phyloP scores from a whole-genome alignment of 345 rosid species.

The Microcos paniculata region DNA sequence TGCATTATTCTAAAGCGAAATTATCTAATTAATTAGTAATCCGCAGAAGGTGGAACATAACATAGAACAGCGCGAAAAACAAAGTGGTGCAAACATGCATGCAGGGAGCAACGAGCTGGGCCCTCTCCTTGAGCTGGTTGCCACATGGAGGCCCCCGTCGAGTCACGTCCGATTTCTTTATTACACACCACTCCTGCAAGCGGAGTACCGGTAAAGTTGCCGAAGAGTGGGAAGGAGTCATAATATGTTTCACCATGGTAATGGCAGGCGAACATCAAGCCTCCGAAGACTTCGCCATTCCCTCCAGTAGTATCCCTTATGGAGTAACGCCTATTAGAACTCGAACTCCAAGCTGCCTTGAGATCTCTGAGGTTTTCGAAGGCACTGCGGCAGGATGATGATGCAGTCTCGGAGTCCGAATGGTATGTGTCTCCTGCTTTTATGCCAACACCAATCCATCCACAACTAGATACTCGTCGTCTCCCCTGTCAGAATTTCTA shows the following conservation, averaged over 20 bases:
- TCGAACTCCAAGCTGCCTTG: constrained; percentile 32
- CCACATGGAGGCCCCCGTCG: constrained; percentile 14
- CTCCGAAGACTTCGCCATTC: constrained; percentile 57
- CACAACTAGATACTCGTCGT: constrained; percentile 55
- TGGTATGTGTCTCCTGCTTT: constrained; percentile 57
- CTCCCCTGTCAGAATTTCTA: constrained; percentile 41
- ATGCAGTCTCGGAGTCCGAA: constrained; percentile 45
- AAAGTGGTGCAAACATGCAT: constrained; percentile 66
- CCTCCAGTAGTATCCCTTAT: neutral
- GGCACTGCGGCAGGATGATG: constrained; percentile 36
- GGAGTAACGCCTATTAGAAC: constrained; percentile 8
- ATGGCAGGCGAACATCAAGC: constrained; percentile 56
- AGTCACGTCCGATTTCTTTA: constrained; percentile 64
- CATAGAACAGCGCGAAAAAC: constrained; percentile 51
- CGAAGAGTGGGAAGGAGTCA: constrained; percentile 54
- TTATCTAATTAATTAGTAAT: neutral
- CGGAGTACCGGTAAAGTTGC: constrained; percentile 61
- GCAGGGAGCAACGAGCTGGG: constrained; percentile 35
- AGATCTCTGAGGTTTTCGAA: constrained; percentile 35
- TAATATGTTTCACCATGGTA: constrained; percentile 60
- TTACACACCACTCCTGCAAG: constrained; percentile 60
- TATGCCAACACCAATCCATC: constrained; percentile 56
- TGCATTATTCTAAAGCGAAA: no score
- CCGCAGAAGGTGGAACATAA: constrained; percentile 1
- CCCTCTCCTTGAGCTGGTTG: constrained; percentile 30